These are phyloP conservation scores for Bocquillonia castaneifolia DNA, from an alignment of 441 rosid genomes.

Conservation along the genomic window DNA sequence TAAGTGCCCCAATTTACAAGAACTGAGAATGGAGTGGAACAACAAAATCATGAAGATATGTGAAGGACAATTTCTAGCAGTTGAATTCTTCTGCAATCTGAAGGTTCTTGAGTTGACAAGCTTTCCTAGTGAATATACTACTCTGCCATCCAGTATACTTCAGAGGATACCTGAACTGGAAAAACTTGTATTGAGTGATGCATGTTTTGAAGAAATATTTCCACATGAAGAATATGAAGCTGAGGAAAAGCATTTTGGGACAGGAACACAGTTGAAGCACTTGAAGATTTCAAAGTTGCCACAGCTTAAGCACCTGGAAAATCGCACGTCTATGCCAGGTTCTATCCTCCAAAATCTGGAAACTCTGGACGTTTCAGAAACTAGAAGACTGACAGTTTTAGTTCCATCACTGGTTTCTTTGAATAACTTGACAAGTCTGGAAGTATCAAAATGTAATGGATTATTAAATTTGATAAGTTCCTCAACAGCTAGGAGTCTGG, in stretches of 20 bases:
- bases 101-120: not conserved
- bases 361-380: not conserved
- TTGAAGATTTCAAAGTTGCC: slow-evolving; percentile 17
- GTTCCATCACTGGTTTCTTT: slow-evolving; percentile 22
- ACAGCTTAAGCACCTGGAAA: slow-evolving; percentile 12
- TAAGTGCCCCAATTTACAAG: not conserved
- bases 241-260: not conserved
- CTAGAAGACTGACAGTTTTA: not conserved
- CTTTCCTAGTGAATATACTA: not conserved
- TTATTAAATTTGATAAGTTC: slow-evolving; percentile 17
- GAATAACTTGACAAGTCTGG: slow-evolving; percentile 19
- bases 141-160: slow-evolving; percentile 3
- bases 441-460: slow-evolving; percentile 25
- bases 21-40: slow-evolving; percentile 4
- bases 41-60: not conserved
- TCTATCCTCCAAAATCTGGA: slow-evolving; percentile 6
- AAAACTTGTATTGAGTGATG: not conserved
- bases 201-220: slow-evolving; percentile 1
- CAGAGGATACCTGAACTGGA: slow-evolving; percentile 5
- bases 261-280: not conserved
- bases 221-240: not conserved
- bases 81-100: not conserved
- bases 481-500: slow-evolving; percentile 27
- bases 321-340: not conserved
- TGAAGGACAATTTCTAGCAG: not conserved